phyloP scores from a whole-genome alignment of 2,329 filamentous ascomycete genomes.

The Acarospora socialis region DNA sequence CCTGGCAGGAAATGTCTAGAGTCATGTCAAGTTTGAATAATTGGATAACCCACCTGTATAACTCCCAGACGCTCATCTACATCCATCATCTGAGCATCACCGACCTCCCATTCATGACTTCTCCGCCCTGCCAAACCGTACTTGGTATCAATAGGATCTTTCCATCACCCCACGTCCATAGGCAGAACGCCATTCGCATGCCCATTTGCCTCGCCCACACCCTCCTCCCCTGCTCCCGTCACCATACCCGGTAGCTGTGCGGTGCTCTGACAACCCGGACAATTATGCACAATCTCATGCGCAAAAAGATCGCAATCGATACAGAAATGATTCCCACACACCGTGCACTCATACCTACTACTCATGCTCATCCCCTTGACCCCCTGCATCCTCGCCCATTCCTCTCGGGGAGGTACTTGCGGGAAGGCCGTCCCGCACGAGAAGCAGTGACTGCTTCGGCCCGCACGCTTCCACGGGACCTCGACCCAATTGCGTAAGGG shows the following conservation, averaged over 20 bases:
- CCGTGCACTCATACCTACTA: conserved; percentile 73
- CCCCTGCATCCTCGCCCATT: conserved; percentile 20
- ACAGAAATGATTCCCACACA: conserved; percentile 86
- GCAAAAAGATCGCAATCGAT: conserved; percentile 96
- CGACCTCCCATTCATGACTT: too few relatives aligned
- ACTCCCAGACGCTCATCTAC: too few relatives aligned
- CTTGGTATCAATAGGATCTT: too few relatives aligned
- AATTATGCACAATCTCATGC: conserved; percentile 91
- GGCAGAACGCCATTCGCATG: too few relatives aligned
- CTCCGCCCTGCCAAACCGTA: too few relatives aligned
- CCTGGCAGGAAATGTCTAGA: too few relatives aligned
- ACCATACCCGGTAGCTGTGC: neutral
- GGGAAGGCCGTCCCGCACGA: conserved; percentile 67
- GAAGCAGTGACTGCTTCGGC: conserved; percentile 50
- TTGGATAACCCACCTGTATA: too few relatives aligned
- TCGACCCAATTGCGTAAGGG: conserved; percentile 82
- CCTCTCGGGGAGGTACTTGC: conserved; percentile 21
- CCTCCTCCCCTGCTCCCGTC: too few relatives aligned
- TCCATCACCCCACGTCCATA: too few relatives aligned
- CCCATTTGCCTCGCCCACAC: too few relatives aligned
- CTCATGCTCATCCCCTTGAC: conserved; percentile 65
- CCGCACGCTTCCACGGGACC: conserved; percentile 66
- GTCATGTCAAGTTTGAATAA: too few relatives aligned
- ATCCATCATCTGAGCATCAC: too few relatives aligned
- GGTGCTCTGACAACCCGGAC: conserved; percentile 66